Percentiles rank a stretch among this genome's conserved stretches.
These are phyloP conservation scores for Aaosphaeria pasadenensis DNA, from an alignment of 2,329 filamentous ascomycete species.

Conservation along the genomic window DNA sequence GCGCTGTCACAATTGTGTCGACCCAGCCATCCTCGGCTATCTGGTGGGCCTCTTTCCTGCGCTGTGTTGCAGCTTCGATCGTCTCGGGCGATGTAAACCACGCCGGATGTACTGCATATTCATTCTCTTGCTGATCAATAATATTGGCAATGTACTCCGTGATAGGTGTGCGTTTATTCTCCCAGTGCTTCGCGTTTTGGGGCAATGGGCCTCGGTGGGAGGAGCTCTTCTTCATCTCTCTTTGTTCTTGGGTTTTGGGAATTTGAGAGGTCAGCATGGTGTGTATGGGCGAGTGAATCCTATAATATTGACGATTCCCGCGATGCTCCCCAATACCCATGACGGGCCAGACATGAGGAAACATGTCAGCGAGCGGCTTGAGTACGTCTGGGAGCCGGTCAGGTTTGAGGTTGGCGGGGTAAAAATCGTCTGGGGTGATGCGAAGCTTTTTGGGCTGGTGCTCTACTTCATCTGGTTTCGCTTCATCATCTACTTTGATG, in stretches of 20 bases:
- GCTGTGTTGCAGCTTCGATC: slow-evolving; percentile 51
- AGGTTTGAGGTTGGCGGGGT: slow-evolving; percentile 43
- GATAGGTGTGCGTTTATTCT: slow-evolving; percentile 75
- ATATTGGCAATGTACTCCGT: slow-evolving; percentile 71
- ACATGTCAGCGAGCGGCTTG: slow-evolving; percentile 73
- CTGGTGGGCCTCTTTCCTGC: slow-evolving; percentile 51
- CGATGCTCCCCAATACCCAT: slow-evolving; percentile 83
- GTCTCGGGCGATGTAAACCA: slow-evolving; percentile 60
- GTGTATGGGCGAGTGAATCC: slow-evolving; percentile 82
- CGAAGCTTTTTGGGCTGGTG: slow-evolving; percentile 25
- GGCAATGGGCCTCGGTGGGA: slow-evolving; percentile 52
- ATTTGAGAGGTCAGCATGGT: slow-evolving; percentile 76
- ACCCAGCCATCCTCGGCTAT: slow-evolving; percentile 70
- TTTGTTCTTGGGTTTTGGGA: slow-evolving; percentile 67
- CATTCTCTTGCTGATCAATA: slow-evolving; percentile 76
- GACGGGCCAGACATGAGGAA: slow-evolving; percentile 85
- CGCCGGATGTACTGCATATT: slow-evolving; percentile 80
- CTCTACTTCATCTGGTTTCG: slow-evolving; percentile 2
- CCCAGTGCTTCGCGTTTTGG: slow-evolving; percentile 63
- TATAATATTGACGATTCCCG: slow-evolving; percentile 50
- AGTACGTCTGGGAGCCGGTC: slow-evolving; percentile 42
- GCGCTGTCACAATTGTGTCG: slow-evolving; percentile 65
- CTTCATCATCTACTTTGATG: background rate
- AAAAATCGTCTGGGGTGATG: slow-evolving; percentile 49
- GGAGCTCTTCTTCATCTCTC: slow-evolving; percentile 49